phyloP scores from a whole-genome alignment of 2,329 filamentous ascomycete genomes.

The Raffaelea ambrosiae region DNA sequence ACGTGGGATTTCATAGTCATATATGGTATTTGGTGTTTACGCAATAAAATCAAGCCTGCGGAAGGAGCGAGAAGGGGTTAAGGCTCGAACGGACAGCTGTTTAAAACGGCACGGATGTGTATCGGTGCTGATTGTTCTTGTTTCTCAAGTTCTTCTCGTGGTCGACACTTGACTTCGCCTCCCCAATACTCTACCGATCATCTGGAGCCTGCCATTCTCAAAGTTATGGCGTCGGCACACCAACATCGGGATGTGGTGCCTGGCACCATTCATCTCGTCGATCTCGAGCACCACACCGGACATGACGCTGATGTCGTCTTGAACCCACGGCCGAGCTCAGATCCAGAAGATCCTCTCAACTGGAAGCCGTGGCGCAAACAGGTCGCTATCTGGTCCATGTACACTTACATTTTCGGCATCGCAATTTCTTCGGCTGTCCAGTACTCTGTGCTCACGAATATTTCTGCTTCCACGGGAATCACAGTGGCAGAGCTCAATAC shows the following conservation, averaged over 20 bases:
- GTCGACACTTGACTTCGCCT: no score
- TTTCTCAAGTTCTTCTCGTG: no score
- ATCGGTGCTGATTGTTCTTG: no score
- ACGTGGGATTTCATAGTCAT: no score
- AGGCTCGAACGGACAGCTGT: no score
- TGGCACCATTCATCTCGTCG: constrained; percentile 32
- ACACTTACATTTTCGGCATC: constrained; percentile 33
- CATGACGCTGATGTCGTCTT: constrained; percentile 29
- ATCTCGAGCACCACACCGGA: constrained; percentile 14
- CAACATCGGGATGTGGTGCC: constrained; percentile 13
- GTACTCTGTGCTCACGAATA: constrained; percentile 40
- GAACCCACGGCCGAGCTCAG: constrained; percentile 28
- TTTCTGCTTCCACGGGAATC: constrained; percentile 35
- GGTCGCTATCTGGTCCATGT: constrained; percentile 21
- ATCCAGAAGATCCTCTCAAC: constrained; percentile 42
- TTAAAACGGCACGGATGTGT: no score
- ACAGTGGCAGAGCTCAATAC: constrained; percentile 34
- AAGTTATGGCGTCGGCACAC: background rate
- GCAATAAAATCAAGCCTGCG: no score
- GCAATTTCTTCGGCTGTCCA: constrained; percentile 37
- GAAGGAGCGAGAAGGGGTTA: no score
- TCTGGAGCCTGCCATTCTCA: no score
- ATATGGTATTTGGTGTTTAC: no score
- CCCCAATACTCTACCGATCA: no score
- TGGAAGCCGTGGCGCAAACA: constrained; percentile 45